Base-by-base conservation (phyloP, 192 early-diverging fungal species). In the Entomortierella parvispora region DNA sequence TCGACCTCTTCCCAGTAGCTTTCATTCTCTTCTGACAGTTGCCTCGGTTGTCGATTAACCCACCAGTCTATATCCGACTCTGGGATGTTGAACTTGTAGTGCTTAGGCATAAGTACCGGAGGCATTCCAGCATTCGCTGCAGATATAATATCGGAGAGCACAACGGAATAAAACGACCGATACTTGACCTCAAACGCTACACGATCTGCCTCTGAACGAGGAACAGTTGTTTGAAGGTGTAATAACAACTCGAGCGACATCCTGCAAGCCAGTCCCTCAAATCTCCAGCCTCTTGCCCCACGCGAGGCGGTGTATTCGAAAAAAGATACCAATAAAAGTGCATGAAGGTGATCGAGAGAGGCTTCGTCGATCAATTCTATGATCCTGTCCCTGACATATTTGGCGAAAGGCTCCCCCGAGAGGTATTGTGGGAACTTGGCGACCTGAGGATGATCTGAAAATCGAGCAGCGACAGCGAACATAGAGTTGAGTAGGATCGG, bases 351-450 rank as follows among this genome's bases (percentile, higher is more conserved):
- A 33, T 14, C 12, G 54, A 56, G 31, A 0, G 54, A 34, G 18
- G 54, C 54, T 20, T 56, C 34, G 18, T 56, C 54, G 54, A 56
- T 56, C 18, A 56, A 33, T 9, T 56, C 34, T 32, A 56, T 56
- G 34, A 56, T 40, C 22, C 22, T 56, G n/a, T 56, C 54, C 20
- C 34, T 4, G 18, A 20, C 34, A 12, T 34, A 34, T 34, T 56
- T 33, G 32, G 54, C 54, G 18, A 34, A 56, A 10, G 54, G 54
- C 33, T 56, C 54, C 11, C 54, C 54, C 10, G 54, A 56, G 20
- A 33, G 54, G 34, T 56, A 56, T 40, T 18, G 54, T 0, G 33
- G 54, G 11, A 34, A 5, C 31, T 56, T 29, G 15, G 34, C 34
- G 22, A 56, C 34, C 20, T 56, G 31, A 20, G 54, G 54, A 40